Evolutionary conservation across 352 stramenopile species (phyloP), one percentile per base, ranked within the genome.

Genomic region (Phytopythium cucurbitacearum): DNA sequence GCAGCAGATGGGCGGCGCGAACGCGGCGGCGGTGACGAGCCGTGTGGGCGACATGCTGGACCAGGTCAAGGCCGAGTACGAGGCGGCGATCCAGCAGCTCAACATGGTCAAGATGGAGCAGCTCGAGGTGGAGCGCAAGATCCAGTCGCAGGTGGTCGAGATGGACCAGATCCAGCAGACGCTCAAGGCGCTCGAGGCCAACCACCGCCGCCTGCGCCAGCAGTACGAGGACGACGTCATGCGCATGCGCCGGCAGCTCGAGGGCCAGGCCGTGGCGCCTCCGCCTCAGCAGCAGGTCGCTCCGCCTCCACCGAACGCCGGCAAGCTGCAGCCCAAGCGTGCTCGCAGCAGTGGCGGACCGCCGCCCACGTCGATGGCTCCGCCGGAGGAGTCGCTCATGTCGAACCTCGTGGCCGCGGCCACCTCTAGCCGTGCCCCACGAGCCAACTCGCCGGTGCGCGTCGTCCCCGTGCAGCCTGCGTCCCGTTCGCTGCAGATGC

Each of bases 81-180:
- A 94, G 56, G 80, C 74, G 12, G 74, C 83, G 10, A 78, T 94
- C 43, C 84, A 94, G 63, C 84, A 94, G 57, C 72, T 94, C 2
- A 91, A 92, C 64, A 91, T 92, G 55, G 71, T 73, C 64, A 94
- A 91, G 72, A 91, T 94, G 72, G 84, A 92, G 53, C 81, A 92
- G 60, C 74, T 91, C n/a, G 84, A 91, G 54, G 73, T 92, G 60
- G 81, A 94, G 61, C 84, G 84, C 62, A 94, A 94, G 74, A 85
- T 94, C 50, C 80, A 90, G 59, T 85, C 80, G 38, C 84, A 94
- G 57, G 80, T 92, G 43, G 73, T 88, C 15, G 84, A 94, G 55
- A 91, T 94, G 84, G 84, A 94, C 67, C 81, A 92, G 67, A 91
- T 94, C 60, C 84, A 94, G 61, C 81, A 92, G 64, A 88, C 81